A percentile compares a stretch with the other conserved stretches of the same genome.
phyloP scores from a whole-genome alignment of 768 basidiomycete genomes.

The Suillus luteus region DNA sequence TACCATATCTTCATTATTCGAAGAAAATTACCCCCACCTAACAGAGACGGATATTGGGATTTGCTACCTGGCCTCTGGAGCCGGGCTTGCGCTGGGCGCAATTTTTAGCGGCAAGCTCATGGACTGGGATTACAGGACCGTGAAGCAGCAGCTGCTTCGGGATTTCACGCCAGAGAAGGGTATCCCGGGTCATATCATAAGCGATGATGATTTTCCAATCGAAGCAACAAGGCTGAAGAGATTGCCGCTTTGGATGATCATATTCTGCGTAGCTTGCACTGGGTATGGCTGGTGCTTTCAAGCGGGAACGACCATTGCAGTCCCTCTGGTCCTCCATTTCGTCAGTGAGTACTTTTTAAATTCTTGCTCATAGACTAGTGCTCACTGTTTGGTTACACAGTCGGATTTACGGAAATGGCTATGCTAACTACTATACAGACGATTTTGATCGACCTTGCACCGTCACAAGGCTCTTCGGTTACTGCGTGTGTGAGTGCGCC shows the following conservation, averaged over 20 bases:
- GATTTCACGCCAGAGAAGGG: slow-evolving; percentile 21
- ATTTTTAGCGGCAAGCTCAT: slow-evolving; percentile 55
- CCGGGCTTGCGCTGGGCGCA: slow-evolving; percentile 64
- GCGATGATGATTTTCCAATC: slow-evolving; percentile 48
- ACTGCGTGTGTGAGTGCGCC: slow-evolving; percentile 60
- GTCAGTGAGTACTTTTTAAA: slow-evolving; percentile 30
- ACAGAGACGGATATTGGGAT: slow-evolving; percentile 57
- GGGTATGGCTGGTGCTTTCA: slow-evolving; percentile 62
- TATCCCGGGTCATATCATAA: slow-evolving; percentile 22
- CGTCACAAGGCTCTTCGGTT: slow-evolving; percentile 57
- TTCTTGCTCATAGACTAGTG: background rate
- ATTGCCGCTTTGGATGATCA: slow-evolving; percentile 41
- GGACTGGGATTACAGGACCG: slow-evolving; percentile 58
- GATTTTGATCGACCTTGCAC: slow-evolving; percentile 60
- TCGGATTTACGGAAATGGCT: slow-evolving; percentile 47
- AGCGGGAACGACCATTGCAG: slow-evolving; percentile 45
- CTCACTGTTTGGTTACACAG: slow-evolving; percentile 30
- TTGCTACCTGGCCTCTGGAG: slow-evolving; percentile 72
- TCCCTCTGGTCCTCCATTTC: slow-evolving; percentile 48
- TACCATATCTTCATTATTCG: slow-evolving; percentile 49
- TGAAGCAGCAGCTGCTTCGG: slow-evolving; percentile 18
- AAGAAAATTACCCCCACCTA: slow-evolving; percentile 45
- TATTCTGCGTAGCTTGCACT: slow-evolving; percentile 40
- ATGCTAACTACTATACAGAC: slow-evolving; percentile 59
- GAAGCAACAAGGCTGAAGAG: slow-evolving; percentile 55